Base-by-base conservation (phyloP, 352 stramenopile species). In the Pythium volutum region DNA sequence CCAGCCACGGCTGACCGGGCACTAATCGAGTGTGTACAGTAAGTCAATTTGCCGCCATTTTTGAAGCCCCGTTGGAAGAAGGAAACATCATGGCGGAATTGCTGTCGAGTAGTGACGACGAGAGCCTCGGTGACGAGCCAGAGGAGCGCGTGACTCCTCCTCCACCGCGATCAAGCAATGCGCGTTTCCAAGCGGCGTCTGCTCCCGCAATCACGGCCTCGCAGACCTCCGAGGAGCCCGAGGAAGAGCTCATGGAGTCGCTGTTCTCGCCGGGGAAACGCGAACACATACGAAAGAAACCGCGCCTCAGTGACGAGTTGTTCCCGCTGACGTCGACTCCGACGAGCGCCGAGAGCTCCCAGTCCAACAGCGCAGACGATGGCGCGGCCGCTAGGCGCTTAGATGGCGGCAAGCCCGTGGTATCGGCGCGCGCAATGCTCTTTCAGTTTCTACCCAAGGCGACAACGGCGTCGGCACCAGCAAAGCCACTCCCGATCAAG, bases 91-190 rank as follows among this genome's bases (percentile, higher is more conserved):
- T 83, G 70, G 74, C 81, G 39, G 81, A 91, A 43, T 69, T 91
- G 65, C 76, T 91, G 57, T 78, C 69, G 1, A 91, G 77, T 62
- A 88, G 76, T 62, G 74, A 81, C 49, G 73, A 87, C 22, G 80
- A 87, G 54, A 63, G 50, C 43, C 56, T 70, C 31, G 51, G 43
- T 46, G 67, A 65, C 26, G 54, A 71, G 47, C 57, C 62, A 23
- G 36, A 34, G 18, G 46, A 63, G 46, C 38, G 39, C 6, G 8
- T 45, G 5, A 16, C 20, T 26, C 36, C 33, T 2, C 53, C 61
- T 33, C 18, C n/a, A 18, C 0, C 15, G 7, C n/a, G 8, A 53
- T 10, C 14, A 43, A 14, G 38, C 33, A 36, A 61, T 43, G 25
- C 25, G 9, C 31, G 18, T 15, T 29, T 20, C 11, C 8, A 7